These are phyloP conservation scores for Aspergillus thermomutatus DNA, from an alignment of 2,329 filamentous ascomycete genomes.

Conservation along the genomic window DNA sequence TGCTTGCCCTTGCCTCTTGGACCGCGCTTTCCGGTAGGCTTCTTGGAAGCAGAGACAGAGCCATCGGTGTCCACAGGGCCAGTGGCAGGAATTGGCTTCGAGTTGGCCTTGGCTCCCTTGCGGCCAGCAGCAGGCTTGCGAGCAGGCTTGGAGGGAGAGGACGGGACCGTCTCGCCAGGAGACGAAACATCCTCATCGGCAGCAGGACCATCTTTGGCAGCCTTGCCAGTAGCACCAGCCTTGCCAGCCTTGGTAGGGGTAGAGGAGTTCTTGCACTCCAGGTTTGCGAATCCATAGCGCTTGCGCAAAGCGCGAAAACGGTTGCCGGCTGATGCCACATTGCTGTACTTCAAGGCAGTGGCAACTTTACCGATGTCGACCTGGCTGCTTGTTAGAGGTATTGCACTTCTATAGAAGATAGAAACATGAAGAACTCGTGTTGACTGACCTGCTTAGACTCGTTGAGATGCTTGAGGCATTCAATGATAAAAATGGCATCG, in stretches of 20 bases:
- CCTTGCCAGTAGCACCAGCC: background rate
- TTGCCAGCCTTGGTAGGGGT: background rate
- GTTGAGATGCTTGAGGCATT: constrained; percentile 23
- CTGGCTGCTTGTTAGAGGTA: constrained; percentile 10
- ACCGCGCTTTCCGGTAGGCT: background rate
- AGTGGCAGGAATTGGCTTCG: constrained; percentile 18
- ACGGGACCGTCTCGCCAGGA: background rate
- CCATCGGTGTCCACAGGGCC: background rate
- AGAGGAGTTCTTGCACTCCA: constrained; percentile 11
- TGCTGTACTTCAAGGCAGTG: constrained; percentile 23
- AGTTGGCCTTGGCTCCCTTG: constrained; percentile 18
- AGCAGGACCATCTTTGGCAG: background rate
- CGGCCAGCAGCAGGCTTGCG: constrained; percentile 3
- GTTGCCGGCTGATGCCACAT: constrained; percentile 26
- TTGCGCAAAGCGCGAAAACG: constrained; percentile 25
- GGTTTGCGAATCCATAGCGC: constrained; percentile 18
- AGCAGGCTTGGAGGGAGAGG: background rate
- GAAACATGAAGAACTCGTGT: background rate
- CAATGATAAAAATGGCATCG: constrained; percentile 24
- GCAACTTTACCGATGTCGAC: constrained; percentile 26
- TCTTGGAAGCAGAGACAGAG: background rate
- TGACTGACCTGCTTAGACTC: constrained; percentile 13
- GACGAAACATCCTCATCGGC: background rate
- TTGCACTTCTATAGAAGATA: background rate
- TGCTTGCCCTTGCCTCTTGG: background rate